Evolutionary conservation across 2,329 filamentous ascomycete genomes (phyloP).

Genomic region (Thielaviopsis populi): DNA sequence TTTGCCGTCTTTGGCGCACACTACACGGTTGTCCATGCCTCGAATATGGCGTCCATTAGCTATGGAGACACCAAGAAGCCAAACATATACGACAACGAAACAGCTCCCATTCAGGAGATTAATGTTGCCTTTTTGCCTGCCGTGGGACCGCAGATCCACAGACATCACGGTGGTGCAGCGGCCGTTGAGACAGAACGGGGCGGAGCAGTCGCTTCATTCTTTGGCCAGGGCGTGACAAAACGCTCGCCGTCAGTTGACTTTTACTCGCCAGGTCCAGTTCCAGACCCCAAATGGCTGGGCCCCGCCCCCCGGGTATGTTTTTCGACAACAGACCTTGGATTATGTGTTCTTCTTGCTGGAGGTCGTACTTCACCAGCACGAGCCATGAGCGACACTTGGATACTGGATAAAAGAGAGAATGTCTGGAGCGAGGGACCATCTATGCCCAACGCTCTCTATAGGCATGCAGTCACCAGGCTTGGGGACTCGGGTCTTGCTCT

Average conservation of each 20-base stretch:
- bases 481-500: slow-evolving; percentile 37
- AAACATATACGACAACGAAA: not conserved
- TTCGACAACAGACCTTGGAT: slow-evolving; percentile 51
- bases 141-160: not conserved
- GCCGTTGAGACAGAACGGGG: not conserved
- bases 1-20: slow-evolving; percentile 73
- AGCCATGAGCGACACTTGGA: slow-evolving; percentile 60
- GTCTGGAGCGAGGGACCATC: slow-evolving; percentile 50
- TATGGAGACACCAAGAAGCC: not conserved
- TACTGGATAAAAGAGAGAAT: slow-evolving; percentile 39
- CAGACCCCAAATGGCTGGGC: slow-evolving; percentile 18
- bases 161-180: slow-evolving; percentile 11
- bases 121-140: not conserved
- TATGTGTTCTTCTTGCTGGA: slow-evolving; percentile 50
- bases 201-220: slow-evolving; percentile 14
- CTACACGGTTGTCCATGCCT: slow-evolving; percentile 62
- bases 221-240: slow-evolving; percentile 14
- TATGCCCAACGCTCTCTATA: slow-evolving; percentile 57
- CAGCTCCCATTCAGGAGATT: not conserved
- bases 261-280: not conserved
- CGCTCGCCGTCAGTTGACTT: slow-evolving; percentile 4
- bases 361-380: slow-evolving; percentile 63
- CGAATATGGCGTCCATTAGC: not conserved
- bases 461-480: slow-evolving; percentile 51
- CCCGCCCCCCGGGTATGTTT: slow-evolving; percentile 53